Evolutionary conservation across 108 stramenopile genomes (phyloP), one percentile per base, ranked within the genome.

Genomic region (Parietichytrium sp.): DNA sequence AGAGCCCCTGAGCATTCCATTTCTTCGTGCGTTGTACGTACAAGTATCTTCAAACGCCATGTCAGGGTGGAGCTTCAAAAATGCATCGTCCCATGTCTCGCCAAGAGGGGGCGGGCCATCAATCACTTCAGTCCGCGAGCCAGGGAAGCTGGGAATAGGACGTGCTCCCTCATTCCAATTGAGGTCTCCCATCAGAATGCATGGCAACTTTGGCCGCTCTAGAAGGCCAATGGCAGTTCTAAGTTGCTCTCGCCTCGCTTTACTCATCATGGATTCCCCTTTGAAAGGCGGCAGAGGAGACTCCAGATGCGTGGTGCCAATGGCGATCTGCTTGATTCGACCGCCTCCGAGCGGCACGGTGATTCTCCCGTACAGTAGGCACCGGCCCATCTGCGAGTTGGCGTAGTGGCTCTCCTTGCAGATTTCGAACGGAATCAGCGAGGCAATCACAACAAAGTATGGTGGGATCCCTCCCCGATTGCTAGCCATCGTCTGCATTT

Each of bases 281-380:
- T 27, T 13, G 25, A 72, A 72, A 7, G 61, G 61, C 8, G 61
- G 61, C 10, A 72, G 20, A 0, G 61, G 38, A 27, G 61, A 72
- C 20, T 72, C 61, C 38, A 72, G 61, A 72, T 72, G 61, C 13
- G 61, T 72, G 23, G 61, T 72, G 42, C 61, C 61, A 26, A 54
- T 26, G n/a, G 45, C 42, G 61, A 72, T 6, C 42, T 13, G 36
- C n/a, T n/a, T n/a, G n/a, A n/a, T n/a, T n/a, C n/a, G n/a, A 42
- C 10, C 1, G 10, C 27, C 16, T 23, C 61, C 61, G 38, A 10
- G 15, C n/a, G 61, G 61, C 20, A 36, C 6, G 10, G 36, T 15
- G 13, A 72, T 42, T 7, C 16, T 42, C 2, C 61, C 61, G 42
- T 45, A 72, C 6, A 72, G 42, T 10, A 72, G 61, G 15, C 61